Base-by-base conservation (phyloP, 106 monocot species). In the Chionographis japonica region DNA sequence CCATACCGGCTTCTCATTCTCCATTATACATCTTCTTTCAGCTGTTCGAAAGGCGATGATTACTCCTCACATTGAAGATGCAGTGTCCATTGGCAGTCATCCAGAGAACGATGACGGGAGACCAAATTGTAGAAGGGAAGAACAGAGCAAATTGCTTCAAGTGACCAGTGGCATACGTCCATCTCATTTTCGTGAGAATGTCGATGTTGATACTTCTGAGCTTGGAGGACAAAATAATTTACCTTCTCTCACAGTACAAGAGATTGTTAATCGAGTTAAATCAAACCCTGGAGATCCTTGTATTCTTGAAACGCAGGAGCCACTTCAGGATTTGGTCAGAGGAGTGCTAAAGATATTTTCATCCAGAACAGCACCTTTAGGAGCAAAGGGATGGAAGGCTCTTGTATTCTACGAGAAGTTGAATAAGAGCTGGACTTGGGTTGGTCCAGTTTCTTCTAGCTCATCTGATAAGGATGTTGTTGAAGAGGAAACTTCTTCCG, bases 1-100 rank as follows among this genome's bases (percentile, higher is more conserved):
- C 61, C 89, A 87, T 49, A 83, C 92, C 13, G 86, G 97, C 4
- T 98, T 98, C 79, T 98, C 97, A 53, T 98, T 98, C 76, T 98
- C 97, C 15, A 81, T 98, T 65, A 76, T 98, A 18, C 92, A 98
- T 83, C 97, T 98, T 66, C 83, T 98, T 65, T 80, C 92, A 56
- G 89, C 97, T 35, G 66, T 98, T 14, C 56, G 89, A 14, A 92
- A 85, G 72, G 97, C 89, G 13, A 82, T 98, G 84, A 71, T 79
- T 65, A 87, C 78, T 71, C 51, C 69, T 53, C 35, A n/a, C 58
- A 54, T 62, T 8, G 91, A 91, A 67, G 84, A 86, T 81, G 16
- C 50, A 9, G 38, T 43, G 52, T 63, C 58, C 46, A 57, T 59
- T 49, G 60, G 60, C 17, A 71, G 61, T 52, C 70, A 68, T 63